Base-by-base conservation (phyloP, 2,329 filamentous ascomycete genomes). In the Aspergillus cejpii region DNA sequence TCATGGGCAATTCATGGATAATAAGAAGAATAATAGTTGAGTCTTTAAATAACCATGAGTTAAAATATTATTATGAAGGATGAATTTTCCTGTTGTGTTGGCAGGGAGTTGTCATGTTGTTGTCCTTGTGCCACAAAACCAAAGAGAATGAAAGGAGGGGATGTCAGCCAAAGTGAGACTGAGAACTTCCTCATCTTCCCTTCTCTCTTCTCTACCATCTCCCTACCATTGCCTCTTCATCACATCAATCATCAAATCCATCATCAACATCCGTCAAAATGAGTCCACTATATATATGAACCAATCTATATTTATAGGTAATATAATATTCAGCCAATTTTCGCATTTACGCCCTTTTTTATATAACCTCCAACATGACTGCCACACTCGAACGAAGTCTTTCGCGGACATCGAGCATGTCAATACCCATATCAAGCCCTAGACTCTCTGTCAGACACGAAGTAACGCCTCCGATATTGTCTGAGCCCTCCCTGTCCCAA, bases 331-430 rank as follows among this genome's bases (percentile, higher is more conserved):
- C 8, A 19, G 43, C 45, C 48, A 51, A 48, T 49, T 45, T 24
- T 44, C 45, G 44, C 46, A 45, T 40, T 26, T 34, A 23, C 24
- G 31, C 41, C 39, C 45, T 40, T 40, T 33, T 39, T 37, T 39
- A 42, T 43, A 37, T 20, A 41, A 34, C 42, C 40, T 43, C 33
- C 51, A 55, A 49, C 48, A 66, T 64, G 61, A 64, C 63, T 37
- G 51, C 60, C 27, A 64, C 58, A 12, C 58, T 65, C 8, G 66
- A 66, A 57, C 59, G 62, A 50, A 63, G 60, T 54, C 58, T 64
- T 43, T 65, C 63, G 48, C 59, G 64, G 50, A 60, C 65, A 23
- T 65, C 65, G 41, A 66, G 60, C 55, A 60, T 64, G 49, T 66
- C 65, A 6, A 59, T 64, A 39, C 58, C 61, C 29, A 57, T 64